phyloP scores from a whole-genome alignment of 2,329 filamentous ascomycete genomes.

The Aspergillus quadrilineatus region DNA sequence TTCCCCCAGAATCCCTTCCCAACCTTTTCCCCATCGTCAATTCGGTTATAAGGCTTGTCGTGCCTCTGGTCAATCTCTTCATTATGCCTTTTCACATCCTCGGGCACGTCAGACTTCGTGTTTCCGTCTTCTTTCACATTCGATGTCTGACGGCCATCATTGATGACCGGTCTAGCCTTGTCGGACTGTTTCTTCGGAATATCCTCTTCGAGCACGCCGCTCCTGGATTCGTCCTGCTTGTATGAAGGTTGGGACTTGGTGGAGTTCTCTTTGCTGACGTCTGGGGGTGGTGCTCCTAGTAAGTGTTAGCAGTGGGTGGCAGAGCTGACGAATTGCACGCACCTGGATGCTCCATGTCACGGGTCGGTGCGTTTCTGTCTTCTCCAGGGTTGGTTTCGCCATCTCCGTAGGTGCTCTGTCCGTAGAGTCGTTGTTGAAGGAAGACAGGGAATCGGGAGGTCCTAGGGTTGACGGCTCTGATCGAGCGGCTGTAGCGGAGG shows the following conservation, averaged over 20 bases:
- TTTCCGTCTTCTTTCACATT: conserved; percentile 32
- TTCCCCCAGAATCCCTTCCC: conserved; percentile 18
- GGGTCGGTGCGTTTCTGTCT: conserved; percentile 16
- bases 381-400: conserved; percentile 13
- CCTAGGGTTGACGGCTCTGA: conserved; percentile 1
- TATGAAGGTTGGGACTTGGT: conserved; percentile 3
- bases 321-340: background rate
- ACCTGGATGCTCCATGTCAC: conserved; percentile 28
- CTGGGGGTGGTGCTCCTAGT: conserved; percentile 24
- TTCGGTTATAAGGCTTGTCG: conserved; percentile 35
- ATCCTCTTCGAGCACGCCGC: conserved; percentile 1
- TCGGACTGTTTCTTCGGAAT: conserved; percentile 32
- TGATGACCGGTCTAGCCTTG: conserved; percentile 35
- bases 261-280: conserved; percentile 14
- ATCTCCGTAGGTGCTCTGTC: conserved; percentile 23
- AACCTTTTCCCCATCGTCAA: conserved; percentile 26
- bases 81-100: conserved; percentile 39
- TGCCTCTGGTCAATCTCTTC: conserved; percentile 33
- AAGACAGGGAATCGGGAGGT: background rate
- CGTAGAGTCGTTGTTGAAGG: conserved; percentile 14
- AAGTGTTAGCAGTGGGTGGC: background rate
- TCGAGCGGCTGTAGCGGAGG: conserved; percentile 1
- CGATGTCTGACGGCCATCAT: conserved; percentile 30
- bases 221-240: background rate
- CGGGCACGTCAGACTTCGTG: conserved; percentile 26